Evolutionary conservation across 2,329 filamentous ascomycete genomes (phyloP), one percentile per base, ranked within the genome.

Genomic region (Phialocephala subalpina): DNA sequence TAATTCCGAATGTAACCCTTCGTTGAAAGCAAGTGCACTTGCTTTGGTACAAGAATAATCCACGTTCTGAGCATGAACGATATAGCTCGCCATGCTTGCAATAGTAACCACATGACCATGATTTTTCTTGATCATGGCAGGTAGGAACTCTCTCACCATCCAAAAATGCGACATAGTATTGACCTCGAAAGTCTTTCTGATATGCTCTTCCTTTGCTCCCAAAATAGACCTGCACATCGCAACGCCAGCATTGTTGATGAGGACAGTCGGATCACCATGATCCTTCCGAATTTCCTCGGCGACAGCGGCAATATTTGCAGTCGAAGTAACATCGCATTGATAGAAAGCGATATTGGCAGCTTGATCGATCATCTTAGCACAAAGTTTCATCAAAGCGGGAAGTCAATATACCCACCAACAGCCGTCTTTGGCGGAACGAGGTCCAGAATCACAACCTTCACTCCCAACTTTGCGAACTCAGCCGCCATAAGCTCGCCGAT

Each of bases 211-310:
- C 3, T 82, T 82, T 27, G 82, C 77, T 33, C 84, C 82, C 38
- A 93, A 81, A 67, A 93, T 83, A 3, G 84, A 83, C 67, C 84
- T 84, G 67, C 86, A 86, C 64, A 82, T 82, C 33, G 82, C 85
- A 40, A 90, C 82, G 67, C 89, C 90, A 8, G 90, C 90, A 75
- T 92, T 92, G 80, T 92, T 92, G 78, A 92, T 89, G 5, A 93
- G 80, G 66, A 93, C 82, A 0, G 90, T 92, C 0, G 90, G 90
- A 63, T 86, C 74, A 65, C 90, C 90, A 67, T 91, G 80, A 12
- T 82, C 74, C 35, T 78, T 76, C 59, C 86, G 83, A 72, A 93
- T 84, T 1, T 79, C 74, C 11, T 80, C 74, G 1, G 87, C 88
- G 7, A 83, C 83, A 6, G 78, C 76, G 6, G 81, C 76, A 71